These are phyloP conservation scores for Ustilago sp. DNA, from an alignment of 1,284 basidiomycete species.

Conservation along the genomic window DNA sequence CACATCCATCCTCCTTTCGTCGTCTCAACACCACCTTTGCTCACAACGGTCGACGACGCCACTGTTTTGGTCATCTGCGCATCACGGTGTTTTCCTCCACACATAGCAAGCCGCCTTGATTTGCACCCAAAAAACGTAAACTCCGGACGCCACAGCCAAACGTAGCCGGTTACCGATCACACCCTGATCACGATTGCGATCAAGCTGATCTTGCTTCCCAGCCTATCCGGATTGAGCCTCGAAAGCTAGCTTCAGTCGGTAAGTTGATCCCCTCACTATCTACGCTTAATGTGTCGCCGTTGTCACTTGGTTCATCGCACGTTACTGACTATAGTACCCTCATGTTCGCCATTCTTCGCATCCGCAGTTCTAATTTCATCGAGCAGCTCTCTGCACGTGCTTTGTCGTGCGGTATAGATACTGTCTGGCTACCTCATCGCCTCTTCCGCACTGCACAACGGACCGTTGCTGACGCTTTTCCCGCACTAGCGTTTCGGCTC, in stretches of 20 bases:
- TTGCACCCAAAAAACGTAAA: background rate
- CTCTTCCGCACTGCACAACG: background rate
- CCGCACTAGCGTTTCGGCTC: background rate
- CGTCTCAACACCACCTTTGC: background rate
- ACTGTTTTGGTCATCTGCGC: background rate
- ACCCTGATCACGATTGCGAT: background rate
- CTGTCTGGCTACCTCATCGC: background rate
- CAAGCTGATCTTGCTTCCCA: background rate
- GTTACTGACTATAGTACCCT: background rate
- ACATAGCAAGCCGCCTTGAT: background rate
- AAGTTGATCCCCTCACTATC: background rate
- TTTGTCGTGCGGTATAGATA: conserved; percentile 6
- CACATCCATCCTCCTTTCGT: background rate
- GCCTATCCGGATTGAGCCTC: background rate
- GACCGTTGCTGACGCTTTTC: conserved; percentile 9
- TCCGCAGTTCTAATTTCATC: background rate
- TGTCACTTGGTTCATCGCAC: background rate
- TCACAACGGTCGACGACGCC: background rate
- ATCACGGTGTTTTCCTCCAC: background rate
- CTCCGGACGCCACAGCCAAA: conserved; percentile 5
- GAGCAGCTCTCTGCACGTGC: conserved; percentile 18
- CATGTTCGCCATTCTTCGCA: background rate
- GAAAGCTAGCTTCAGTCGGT: background rate
- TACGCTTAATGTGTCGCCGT: background rate
- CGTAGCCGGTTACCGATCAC: background rate